Evolutionary conservation across 2,329 filamentous ascomycete genomes (phyloP), one percentile per base, ranked within the genome.

Genomic region (Teratosphaeria zuluensis): DNA sequence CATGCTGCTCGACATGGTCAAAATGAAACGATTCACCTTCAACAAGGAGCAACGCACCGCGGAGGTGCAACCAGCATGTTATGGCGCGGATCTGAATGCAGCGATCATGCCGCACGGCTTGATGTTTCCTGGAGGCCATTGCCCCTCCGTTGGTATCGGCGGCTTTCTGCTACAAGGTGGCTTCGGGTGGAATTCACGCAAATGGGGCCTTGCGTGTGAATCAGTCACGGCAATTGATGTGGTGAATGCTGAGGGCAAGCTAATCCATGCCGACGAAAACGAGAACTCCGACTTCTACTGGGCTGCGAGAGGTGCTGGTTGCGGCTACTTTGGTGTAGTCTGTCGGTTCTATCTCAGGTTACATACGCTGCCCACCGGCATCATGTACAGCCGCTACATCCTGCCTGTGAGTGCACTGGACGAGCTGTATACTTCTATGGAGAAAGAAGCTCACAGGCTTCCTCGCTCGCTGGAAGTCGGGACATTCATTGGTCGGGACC

Each of bases 181-280:
- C 1, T 82, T 83, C 78, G 81, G 81, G 0, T 84, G 81, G 81
- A 82, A 81, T 63, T 81, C 21, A 38, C 32, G 79, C 78, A 80
- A 78, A 61, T 82, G 80, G 80, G 80, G 81, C 0, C 82, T 78
- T 77, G 79, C 79, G 0, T 82, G 80, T 57, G 76, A 81, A 63
- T 67, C 69, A 14, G 69, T 81, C 1, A 56, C 73, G 2, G 77
- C 70, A 1, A 62, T 81, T 9, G 78, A 81, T 58, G 77, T 79
- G 1, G 77, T 81, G 1, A 78, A 77, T 1, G 78, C 78, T 0
- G 68, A 76, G 6, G 78, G 73, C 0, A 65, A 72, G 57, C 63
- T 69, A 59, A 59, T 76, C 16, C 69, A 72, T 58, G 74, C 72
- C 60, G 70, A 72, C 56, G 63, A 66, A 19, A 61, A 66, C 6